These are phyloP conservation scores for Rhodamnia argentea DNA, from an alignment of 345 rosid genomes.

Conservation along the genomic window DNA sequence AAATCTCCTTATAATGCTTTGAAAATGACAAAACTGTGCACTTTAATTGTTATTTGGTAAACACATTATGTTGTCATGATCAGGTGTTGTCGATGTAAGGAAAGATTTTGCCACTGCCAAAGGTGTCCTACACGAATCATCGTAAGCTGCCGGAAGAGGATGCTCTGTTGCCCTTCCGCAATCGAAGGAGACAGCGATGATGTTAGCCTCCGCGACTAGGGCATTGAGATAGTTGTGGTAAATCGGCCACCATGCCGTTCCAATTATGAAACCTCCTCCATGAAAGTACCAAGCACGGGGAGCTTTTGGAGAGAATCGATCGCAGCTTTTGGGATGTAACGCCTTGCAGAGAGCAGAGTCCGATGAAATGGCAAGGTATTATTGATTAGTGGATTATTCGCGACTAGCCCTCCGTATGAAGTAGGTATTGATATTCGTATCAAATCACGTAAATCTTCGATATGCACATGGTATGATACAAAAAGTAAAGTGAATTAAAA, in stretches of 20 bases:
- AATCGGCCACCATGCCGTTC: constrained; percentile 4
- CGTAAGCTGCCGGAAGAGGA: constrained; percentile 37
- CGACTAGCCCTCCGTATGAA: constrained; percentile 25
- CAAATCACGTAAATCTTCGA: constrained; percentile 7
- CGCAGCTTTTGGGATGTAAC: constrained; percentile 13
- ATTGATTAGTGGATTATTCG: too few species aligned
- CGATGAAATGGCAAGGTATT: constrained; percentile 8
- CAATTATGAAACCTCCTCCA: constrained; percentile 24
- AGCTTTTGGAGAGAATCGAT: constrained; percentile 9
- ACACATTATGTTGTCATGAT: too few species aligned
- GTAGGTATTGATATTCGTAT: too few species aligned
- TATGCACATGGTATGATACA: background rate
- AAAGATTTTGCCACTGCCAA: too few species aligned
- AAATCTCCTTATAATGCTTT: too few species aligned
- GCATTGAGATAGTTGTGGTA: constrained; percentile 3
- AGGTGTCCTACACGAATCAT: constrained; percentile 57
- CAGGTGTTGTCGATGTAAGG: too few species aligned
- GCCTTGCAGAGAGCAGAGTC: constrained; percentile 9
- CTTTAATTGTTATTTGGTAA: too few species aligned
- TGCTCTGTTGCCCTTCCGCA: constrained; percentile 46
- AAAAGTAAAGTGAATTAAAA: background rate
- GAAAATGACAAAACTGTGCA: too few species aligned
- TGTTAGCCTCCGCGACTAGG: constrained; percentile 2
- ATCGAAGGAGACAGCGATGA: background rate
- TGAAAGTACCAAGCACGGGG: constrained; percentile 28